Conservation (phyloP, 2,329 filamentous ascomycete species). For the Talaromyces sp. region DNA sequence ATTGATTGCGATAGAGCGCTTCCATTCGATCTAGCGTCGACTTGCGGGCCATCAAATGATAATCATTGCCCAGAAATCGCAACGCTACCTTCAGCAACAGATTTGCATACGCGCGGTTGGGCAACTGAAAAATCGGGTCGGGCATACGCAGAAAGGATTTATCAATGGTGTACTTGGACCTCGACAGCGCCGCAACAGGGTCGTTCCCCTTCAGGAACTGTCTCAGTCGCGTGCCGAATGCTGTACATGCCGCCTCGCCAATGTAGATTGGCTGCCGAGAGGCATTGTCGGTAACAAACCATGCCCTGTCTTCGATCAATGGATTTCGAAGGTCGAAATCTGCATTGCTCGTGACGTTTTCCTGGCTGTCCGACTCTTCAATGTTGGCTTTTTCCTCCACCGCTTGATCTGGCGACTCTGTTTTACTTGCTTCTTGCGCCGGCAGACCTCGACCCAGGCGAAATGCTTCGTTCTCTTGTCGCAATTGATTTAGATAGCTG, state of each 20-base stretch:
- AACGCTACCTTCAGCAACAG: conserved; percentile 16
- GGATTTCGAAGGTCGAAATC: conserved; percentile 14
- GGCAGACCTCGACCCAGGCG: not conserved
- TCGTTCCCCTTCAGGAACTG: conserved; percentile 13
- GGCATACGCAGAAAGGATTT: conserved; percentile 12
- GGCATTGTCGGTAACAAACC: conserved; percentile 13
- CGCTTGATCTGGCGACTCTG: not conserved
- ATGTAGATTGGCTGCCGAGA: conserved; percentile 14
- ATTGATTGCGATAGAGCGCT: conserved; percentile 9
- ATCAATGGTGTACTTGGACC: conserved; percentile 13
- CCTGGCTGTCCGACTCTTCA: not conserved
- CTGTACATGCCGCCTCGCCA: conserved; percentile 14
- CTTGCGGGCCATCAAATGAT: conserved; percentile 16
- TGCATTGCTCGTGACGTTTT: not conserved
- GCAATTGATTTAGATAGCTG: conserved; percentile 12
- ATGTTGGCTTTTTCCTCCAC: not conserved
- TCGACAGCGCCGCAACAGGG: conserved; percentile 11
- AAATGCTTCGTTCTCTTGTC: conserved; percentile 10
- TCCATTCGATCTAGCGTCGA: conserved; percentile 15
- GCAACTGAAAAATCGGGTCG: conserved; percentile 10
- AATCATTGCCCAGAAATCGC: conserved; percentile 17
- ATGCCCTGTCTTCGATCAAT: conserved; percentile 14
- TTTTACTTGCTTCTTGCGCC: conserved; percentile 3
- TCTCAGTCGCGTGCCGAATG: conserved; percentile 13
- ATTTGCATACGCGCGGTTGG: conserved; percentile 15